Evolutionary conservation across 768 basidiomycete genomes (phyloP), one percentile per base, ranked within the genome.

Genomic region (Termitomyces sp.): DNA sequence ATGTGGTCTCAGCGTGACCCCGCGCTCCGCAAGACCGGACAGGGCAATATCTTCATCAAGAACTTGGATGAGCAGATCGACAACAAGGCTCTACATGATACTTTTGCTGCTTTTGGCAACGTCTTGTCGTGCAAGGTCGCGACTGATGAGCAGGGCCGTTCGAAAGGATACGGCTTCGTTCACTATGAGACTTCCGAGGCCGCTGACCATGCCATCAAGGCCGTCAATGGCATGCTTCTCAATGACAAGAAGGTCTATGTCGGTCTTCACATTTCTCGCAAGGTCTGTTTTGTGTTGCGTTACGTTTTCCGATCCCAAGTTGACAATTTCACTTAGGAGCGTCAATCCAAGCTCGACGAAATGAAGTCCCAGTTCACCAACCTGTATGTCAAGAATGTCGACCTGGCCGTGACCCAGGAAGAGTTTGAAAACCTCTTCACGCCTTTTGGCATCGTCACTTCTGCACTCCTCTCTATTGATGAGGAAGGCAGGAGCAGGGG

Each of bases 1-100:
- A 99, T 99, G 97, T 98, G 97, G 96, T 98, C 95, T 65, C 97
- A 98, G 83, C 92, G 97, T 71, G 97, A 98, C 78, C 97, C 97
- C 57, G 93, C 94, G 62, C 86, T 99, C 69, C 91, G 97, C 75
- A 98, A 98, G 86, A 98, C 94, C 59, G 94, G 94, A 60, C 94
- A 98, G 76, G 97, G 97, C 73, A 99, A 99, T 74, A 94, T 99
- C 67, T 99, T 99, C 79, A 98, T 99, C 78, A 99, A 99, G 79
- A 99, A 99, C 76, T 76, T 99, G 61, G 95, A 97, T 66, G 93
- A 96, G 73, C 81, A 79, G 51, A 98, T 98, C 63, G 97, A 99
- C 76, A 98, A 99, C 83, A 98, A 98, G 91, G 97, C 97, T 60
- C 93, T 99, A 57, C 97, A 99, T 69, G 97, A 99, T 70, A 99